Percentiles rank a stretch among this genome's conserved stretches.
These are phyloP conservation scores for Rhizopogon rudus DNA, from an alignment of 768 basidiomycete genomes.

Conservation along the genomic window DNA sequence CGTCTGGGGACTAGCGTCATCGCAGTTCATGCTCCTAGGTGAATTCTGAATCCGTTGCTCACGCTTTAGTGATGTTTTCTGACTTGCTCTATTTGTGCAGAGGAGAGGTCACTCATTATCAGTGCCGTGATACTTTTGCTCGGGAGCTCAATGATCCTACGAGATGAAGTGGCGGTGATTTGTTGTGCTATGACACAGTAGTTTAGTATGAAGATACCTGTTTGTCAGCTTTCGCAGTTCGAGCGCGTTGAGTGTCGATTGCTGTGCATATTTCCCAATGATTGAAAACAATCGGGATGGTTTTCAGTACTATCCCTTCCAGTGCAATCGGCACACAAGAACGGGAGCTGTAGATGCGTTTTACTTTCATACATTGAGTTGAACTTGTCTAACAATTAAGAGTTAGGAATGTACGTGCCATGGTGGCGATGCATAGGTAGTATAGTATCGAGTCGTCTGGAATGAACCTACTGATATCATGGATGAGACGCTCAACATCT, in stretches of 20 bases:
- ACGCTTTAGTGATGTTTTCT: background rate
- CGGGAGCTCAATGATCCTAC: constrained; percentile 41
- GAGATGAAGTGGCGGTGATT: background rate
- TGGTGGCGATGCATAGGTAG: too few species aligned
- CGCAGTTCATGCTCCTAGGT: constrained; percentile 88
- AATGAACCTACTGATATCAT: too few species aligned
- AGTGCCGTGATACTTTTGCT: constrained; percentile 85
- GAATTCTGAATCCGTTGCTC: constrained; percentile 34
- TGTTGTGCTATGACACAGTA: background rate
- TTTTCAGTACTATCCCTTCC: too few species aligned
- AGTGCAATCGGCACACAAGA: too few species aligned
- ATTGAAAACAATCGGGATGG: too few species aligned
- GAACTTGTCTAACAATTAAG: too few species aligned
- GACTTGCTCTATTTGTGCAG: constrained; percentile 32
- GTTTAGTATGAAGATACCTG: background rate
- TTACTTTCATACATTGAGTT: too few species aligned
- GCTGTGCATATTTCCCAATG: too few species aligned
- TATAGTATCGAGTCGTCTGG: too few species aligned
- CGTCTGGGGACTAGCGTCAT: constrained; percentile 91
- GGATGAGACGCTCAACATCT: too few species aligned
- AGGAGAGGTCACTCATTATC: constrained; percentile 95
- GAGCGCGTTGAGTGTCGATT: background rate
- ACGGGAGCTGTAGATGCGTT: too few species aligned
- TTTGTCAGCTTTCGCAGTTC: background rate
- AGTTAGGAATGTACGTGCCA: too few species aligned